A percentile compares a stretch with the other conserved stretches of the same genome.
These are phyloP conservation scores for Dothidotthia symphoricarpi DNA, from an alignment of 2,329 filamentous ascomycete species.

Conservation along the genomic window DNA sequence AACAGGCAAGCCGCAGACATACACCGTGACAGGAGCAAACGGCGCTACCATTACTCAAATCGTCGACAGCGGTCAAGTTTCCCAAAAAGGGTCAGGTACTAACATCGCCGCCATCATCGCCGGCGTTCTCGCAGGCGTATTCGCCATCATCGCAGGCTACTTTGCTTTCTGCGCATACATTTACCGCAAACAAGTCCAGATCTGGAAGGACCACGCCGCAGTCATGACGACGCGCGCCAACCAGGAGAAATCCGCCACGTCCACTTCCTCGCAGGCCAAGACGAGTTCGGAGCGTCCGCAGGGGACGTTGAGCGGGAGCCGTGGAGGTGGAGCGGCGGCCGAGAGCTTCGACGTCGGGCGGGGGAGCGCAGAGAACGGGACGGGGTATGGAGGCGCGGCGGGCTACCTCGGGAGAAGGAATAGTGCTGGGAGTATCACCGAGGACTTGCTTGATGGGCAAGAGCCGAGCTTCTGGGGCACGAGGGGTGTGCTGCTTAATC, in stretches of 20 bases:
- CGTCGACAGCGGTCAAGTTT: conserved; percentile 24
- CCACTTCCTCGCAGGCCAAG: conserved; percentile 22
- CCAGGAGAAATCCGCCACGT: conserved; percentile 40
- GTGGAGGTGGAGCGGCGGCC: conserved; percentile 16
- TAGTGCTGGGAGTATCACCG: conserved; percentile 51
- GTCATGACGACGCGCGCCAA: conserved; percentile 59
- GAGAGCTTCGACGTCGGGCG: conserved; percentile 21
- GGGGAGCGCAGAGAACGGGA: conserved; percentile 10
- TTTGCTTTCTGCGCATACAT: conserved; percentile 71
- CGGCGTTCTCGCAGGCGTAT: conserved; percentile 63
- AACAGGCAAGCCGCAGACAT: conserved; percentile 67
- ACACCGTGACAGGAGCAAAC: conserved; percentile 56
- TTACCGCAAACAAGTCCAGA: conserved; percentile 66
- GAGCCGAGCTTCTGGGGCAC: conserved; percentile 69
- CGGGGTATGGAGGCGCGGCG: conserved; percentile 17
- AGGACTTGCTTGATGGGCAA: conserved; percentile 60
- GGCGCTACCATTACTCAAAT: conserved; percentile 44
- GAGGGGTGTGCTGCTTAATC: conserved; percentile 62
- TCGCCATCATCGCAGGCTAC: conserved; percentile 62
- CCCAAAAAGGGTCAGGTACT: conserved; percentile 32
- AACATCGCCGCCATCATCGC: conserved; percentile 58
- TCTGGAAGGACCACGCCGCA: conserved; percentile 69
- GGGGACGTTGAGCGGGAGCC: conserved; percentile 15
- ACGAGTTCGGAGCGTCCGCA: conserved; percentile 25
- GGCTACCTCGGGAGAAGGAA: conserved; percentile 37